Base-by-base conservation (phyloP, 306 rosid species). In the Geum urbanum region DNA sequence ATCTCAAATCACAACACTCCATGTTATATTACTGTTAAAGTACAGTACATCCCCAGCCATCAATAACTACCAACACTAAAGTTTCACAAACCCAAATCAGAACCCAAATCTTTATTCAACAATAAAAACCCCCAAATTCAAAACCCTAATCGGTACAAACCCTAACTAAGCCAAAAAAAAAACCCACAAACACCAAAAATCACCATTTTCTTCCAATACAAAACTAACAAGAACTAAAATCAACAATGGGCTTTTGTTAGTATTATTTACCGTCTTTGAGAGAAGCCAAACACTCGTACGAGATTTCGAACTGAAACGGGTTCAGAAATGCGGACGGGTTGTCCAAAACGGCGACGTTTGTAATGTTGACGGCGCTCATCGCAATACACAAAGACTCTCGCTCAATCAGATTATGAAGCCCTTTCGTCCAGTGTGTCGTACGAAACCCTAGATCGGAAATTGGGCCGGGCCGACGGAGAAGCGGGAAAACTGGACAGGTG, bases 301-400 rank as follows among this genome's bases (percentile, higher is more conserved):
- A 82, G 63, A 79, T 79, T 70, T 80, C 82, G 65, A 83, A 80
- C 76, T 72, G 82, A 57, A 80, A 84, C 15, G 80, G 79, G 60
- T 78, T 77, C n/a, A 89, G 82, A 74, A 90, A 92, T 6, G 89
- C 86, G 14, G 89, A 84, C 4, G 90, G 96, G 49, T 90, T 88
- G 65, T 88, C 97, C 24, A 92, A 86, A 76, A 92, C 90, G 41
- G 91, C 83, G 37, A 90, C 89, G 90, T 90, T 92, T 16, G 97
- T 92, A 66, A 92, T 86, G 82, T 92, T 92, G 44, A 92, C 96
- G 5, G 87, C 96, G 48, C 91, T 92, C 98, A 92, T 70, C 52
- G 43, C 35, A 15, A 15, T 5, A 53, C 15, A 59, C 4, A 57
- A n/a, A 47, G 48, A 39, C 15, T 9, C 14, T 27, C 9, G 39